Percentiles rank a stretch among this genome's conserved stretches.
Conservation (phyloP, 2,329 filamentous ascomycete species). For the Hypoxylon sp. region DNA sequence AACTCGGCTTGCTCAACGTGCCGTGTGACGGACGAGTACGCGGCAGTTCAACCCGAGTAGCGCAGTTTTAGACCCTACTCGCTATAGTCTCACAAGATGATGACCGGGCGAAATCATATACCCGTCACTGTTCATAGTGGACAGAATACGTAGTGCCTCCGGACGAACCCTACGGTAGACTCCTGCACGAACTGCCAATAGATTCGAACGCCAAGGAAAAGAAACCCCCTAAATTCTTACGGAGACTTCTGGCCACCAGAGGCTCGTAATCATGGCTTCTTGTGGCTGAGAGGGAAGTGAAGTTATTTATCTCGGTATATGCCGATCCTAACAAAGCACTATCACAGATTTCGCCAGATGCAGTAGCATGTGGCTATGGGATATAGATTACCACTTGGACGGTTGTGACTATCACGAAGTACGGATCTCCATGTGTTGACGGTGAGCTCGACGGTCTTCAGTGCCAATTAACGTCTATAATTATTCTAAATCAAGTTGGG, state of each 20-base stretch:
- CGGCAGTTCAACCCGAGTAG: background rate
- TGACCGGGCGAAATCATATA: conserved; percentile 6
- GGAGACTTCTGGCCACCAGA: background rate
- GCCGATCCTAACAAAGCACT: background rate
- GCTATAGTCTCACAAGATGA: background rate
- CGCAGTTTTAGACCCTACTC: background rate
- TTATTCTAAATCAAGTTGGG: background rate
- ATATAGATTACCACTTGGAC: conserved; percentile 3
- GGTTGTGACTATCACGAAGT: background rate
- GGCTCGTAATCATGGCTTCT: conserved; percentile 8
- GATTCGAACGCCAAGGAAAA: conserved; percentile 16
- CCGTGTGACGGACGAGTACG: background rate
- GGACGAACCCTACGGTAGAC: background rate
- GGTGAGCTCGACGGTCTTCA: background rate
- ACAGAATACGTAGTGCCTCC: conserved; percentile 1
- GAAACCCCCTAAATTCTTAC: conserved; percentile 19
- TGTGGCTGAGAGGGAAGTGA: conserved; percentile 8
- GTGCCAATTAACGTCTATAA: background rate
- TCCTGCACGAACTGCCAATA: conserved; percentile 15
- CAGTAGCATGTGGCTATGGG: background rate
- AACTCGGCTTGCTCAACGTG: conserved; percentile 1
- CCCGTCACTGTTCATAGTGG: conserved; percentile 4
- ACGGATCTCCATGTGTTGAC: too few relatives aligned
- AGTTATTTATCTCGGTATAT: conserved; percentile 4
- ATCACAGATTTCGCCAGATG: background rate